A percentile compares a stretch with the other conserved stretches of the same genome.
Conservation (phyloP, 2,329 filamentous ascomycete genomes). For the Gremmenia infestans region DNA sequence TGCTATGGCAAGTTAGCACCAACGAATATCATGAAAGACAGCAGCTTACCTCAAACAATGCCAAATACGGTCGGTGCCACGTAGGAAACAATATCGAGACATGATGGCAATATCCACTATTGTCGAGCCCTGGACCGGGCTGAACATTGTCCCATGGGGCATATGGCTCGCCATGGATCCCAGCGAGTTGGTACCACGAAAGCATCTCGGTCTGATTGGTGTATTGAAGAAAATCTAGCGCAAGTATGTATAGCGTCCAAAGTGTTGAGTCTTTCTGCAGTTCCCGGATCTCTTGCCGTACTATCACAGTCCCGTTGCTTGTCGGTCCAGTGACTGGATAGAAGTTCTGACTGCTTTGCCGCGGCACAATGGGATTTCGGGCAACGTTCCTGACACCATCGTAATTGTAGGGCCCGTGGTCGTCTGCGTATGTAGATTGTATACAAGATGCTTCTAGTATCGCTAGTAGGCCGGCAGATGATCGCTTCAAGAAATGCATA, state of each 20-base stretch:
- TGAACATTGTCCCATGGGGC: conserved; percentile 20
- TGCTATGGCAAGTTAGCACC: conserved; percentile 38
- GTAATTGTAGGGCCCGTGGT: conserved; percentile 15
- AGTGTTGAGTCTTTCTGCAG: conserved; percentile 20
- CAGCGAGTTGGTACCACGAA: conserved; percentile 28
- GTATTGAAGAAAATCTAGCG: conserved; percentile 24
- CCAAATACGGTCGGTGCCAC: conserved; percentile 54
- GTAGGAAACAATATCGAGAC: conserved; percentile 27
- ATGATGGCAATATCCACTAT: conserved; percentile 27
- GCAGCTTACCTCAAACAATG: conserved; percentile 48
- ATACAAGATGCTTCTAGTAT: background rate
- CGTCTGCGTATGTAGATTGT: conserved; percentile 11
- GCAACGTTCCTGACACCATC: background rate
- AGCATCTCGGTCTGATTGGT: conserved; percentile 18
- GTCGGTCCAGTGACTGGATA: conserved; percentile 11
- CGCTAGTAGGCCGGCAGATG: background rate
- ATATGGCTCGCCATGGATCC: conserved; percentile 28
- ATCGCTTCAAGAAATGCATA: background rate
- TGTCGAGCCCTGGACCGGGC: conserved; percentile 10
- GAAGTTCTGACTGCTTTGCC: conserved; percentile 8
- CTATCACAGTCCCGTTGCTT: conserved; percentile 16
- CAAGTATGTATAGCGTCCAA: conserved; percentile 28
- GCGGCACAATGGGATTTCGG: conserved; percentile 10
- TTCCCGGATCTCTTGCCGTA: conserved; percentile 24
- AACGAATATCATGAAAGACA: background rate